A percentile compares a stretch with the other conserved stretches of the same genome.
These are phyloP conservation scores for Podila epigama DNA, from an alignment of 192 early-diverging fungal species.

Conservation along the genomic window DNA sequence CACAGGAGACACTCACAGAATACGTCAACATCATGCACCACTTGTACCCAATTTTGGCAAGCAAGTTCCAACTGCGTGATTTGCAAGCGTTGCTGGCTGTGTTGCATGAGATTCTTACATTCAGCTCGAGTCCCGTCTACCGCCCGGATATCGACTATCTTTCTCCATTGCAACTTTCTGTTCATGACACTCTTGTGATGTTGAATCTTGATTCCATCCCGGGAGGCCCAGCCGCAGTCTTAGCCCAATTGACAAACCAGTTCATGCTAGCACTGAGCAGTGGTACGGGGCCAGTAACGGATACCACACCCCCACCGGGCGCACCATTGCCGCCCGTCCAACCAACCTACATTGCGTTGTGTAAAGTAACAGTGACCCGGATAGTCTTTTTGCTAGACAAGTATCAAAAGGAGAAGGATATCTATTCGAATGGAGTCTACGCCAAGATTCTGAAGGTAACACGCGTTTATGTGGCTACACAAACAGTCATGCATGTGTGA, in stretches of 20 bases:
- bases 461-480: not conserved
- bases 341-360: constrained; percentile 80
- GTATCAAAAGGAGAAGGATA: constrained; percentile 50
- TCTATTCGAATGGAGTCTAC: constrained; percentile 65
- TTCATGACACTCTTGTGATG: constrained; percentile 65
- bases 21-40: constrained; percentile 69
- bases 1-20: constrained; percentile 75
- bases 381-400: constrained; percentile 64
- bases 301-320: not conserved
- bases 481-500: too few relatives aligned
- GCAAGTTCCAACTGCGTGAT: constrained; percentile 63
- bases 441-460: constrained; percentile 56
- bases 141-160: constrained; percentile 66
- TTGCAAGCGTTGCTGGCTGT: constrained; percentile 57
- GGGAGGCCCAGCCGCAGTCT: constrained; percentile 30
- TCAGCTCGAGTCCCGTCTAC: constrained; percentile 65
- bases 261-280: constrained; percentile 24
- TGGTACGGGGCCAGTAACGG: not conserved
- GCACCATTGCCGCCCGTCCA: constrained; percentile 16
- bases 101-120: constrained; percentile 64
- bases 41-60: constrained; percentile 63
- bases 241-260: constrained; percentile 27
- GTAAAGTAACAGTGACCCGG: constrained; percentile 65
- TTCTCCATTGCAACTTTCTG: constrained; percentile 72
- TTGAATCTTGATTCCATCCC: constrained; percentile 38